phyloP scores from a whole-genome alignment of 2,329 filamentous ascomycete genomes.

The Penicillium sp. region DNA sequence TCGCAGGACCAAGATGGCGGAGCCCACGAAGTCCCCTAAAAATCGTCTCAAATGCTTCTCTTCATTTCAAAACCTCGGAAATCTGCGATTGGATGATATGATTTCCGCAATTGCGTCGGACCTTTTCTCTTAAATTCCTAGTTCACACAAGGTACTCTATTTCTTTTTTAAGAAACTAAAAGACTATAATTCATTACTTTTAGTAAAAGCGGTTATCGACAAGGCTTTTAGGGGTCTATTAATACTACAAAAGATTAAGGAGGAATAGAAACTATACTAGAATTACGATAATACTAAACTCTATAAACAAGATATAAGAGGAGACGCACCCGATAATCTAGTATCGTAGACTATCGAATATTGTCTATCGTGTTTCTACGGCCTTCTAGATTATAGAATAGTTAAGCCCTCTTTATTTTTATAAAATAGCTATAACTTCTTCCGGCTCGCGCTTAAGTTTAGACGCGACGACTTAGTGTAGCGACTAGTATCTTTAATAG shows the following conservation, averaged over 20 bases:
- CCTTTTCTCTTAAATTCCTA: background rate
- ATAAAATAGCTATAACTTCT: background rate
- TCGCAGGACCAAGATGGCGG: background rate
- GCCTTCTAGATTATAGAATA: background rate
- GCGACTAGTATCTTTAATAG: background rate
- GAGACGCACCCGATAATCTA: background rate
- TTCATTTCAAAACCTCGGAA: background rate
- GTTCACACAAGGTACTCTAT: background rate
- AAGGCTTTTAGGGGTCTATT: background rate
- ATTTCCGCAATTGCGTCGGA: background rate
- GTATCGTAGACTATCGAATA: background rate
- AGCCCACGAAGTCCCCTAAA: background rate
- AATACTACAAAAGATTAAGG: background rate
- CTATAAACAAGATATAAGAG: background rate
- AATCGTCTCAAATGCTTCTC: background rate
- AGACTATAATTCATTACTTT: background rate
- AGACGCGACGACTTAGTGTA: background rate
- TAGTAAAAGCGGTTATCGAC: background rate
- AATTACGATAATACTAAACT: background rate
- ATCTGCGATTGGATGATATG: background rate
- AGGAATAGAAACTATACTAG: background rate
- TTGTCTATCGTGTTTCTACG: background rate
- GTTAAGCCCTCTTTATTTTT: background rate
- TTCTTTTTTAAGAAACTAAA: background rate
- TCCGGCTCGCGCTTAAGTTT: background rate